Percentiles rank a stretch among this genome's conserved stretches.
Conservation (phyloP, 2,329 filamentous ascomycete genomes). For the Phoma sp. region DNA sequence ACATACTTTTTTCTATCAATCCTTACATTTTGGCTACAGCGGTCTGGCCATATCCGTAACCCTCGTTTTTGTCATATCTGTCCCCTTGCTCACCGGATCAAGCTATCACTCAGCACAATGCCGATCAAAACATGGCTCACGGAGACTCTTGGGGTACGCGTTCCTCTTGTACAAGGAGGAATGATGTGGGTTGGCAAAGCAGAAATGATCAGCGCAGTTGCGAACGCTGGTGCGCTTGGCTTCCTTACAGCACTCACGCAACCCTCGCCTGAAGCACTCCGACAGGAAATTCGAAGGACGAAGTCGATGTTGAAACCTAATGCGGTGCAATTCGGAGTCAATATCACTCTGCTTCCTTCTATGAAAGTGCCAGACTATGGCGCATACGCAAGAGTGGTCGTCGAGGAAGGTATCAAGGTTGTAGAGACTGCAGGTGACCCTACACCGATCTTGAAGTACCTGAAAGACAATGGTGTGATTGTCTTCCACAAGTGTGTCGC, state of each 20-base stretch:
- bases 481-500: slow-evolving; percentile 39
- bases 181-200: slow-evolving; percentile 65
- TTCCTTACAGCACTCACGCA: slow-evolving; percentile 56
- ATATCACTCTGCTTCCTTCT: slow-evolving; percentile 36
- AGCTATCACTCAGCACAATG: slow-evolving; percentile 20
- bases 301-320: slow-evolving; percentile 28
- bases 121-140: slow-evolving; percentile 40
- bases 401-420: slow-evolving; percentile 36
- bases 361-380: slow-evolving; percentile 38
- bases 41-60: background rate
- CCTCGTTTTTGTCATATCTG: background rate
- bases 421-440: slow-evolving; percentile 39
- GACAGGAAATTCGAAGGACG: slow-evolving; percentile 30
- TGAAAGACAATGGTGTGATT: slow-evolving; percentile 34
- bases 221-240: slow-evolving; percentile 60
- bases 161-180: slow-evolving; percentile 37
- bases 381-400: slow-evolving; percentile 30
- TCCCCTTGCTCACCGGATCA: background rate
- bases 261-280: slow-evolving; percentile 34
- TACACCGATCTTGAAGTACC: slow-evolving; percentile 30
- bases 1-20: background rate
- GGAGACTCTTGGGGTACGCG: slow-evolving; percentile 28
- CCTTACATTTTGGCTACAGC: background rate
- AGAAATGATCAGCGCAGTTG: slow-evolving; percentile 60
- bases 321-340: slow-evolving; percentile 52